phyloP scores from a whole-genome alignment of 805 yeast species.

The Nakazawaea peltata region DNA sequence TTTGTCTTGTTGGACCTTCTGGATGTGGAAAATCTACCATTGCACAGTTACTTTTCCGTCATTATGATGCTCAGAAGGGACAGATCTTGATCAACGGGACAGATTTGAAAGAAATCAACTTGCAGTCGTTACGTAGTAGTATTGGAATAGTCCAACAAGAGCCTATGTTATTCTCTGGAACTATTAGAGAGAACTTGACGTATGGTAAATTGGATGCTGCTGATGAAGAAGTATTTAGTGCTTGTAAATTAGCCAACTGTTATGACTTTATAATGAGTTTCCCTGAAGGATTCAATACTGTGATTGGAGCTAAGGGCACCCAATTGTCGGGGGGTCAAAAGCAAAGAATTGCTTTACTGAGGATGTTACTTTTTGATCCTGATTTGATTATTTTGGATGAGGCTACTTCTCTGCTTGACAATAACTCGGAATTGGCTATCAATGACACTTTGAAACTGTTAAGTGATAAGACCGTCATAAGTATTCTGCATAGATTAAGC shows the following conservation, averaged over 20 bases:
- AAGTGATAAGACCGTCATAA: conserved; percentile 60
- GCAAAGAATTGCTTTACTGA: conserved; percentile 85
- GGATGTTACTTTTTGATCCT: conserved; percentile 77
- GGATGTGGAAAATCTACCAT: conserved; percentile 95
- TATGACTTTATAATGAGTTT: conserved; percentile 57
- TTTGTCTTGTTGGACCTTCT: conserved; percentile 94
- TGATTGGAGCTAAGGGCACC: conserved; percentile 80
- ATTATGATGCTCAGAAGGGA: conserved; percentile 74
- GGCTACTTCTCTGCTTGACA: conserved; percentile 90
- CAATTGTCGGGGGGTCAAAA: conserved; percentile 94
- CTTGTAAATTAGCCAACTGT: conserved; percentile 68
- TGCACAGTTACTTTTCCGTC: conserved; percentile 68
- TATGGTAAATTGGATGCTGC: conserved; percentile 65
- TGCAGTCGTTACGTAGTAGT: conserved; percentile 63
- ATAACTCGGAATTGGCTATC: conserved; percentile 80
- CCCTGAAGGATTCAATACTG: conserved; percentile 77
- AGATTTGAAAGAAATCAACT: conserved; percentile 53
- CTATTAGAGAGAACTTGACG: conserved; percentile 72
- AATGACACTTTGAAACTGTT: conserved; percentile 60
- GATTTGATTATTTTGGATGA: conserved; percentile 81
- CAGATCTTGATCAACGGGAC: conserved; percentile 55
- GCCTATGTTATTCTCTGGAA: conserved; percentile 81
- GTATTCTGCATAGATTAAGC: conserved; percentile 86
- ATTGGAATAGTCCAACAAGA: conserved; percentile 94
- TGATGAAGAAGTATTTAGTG: conserved; percentile 50